Evolutionary conservation across 495 filamentous ascomycete genomes (phyloP).

Genomic region (Penicillium crystallinum): DNA sequence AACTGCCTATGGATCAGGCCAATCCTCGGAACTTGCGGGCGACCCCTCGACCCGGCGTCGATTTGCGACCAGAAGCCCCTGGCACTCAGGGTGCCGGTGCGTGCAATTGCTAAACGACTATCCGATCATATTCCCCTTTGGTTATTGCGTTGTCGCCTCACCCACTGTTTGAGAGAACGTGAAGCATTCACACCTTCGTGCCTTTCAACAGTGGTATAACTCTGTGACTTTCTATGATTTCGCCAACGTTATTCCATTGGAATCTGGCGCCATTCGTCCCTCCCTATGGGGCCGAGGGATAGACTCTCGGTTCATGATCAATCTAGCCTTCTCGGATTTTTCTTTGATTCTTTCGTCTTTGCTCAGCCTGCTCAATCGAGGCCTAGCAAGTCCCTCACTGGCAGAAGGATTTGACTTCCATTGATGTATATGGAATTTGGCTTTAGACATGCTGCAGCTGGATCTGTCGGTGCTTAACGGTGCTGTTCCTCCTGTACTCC

Average conservation of each 20-base stretch:
- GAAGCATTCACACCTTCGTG: neutral
- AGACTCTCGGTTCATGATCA: slow-evolving; percentile 11
- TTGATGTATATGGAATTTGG: slow-evolving; percentile 29
- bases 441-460: slow-evolving; percentile 34
- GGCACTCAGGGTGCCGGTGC: slow-evolving; percentile 67
- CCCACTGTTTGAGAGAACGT: neutral
- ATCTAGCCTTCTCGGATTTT: slow-evolving; percentile 18
- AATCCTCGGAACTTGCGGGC: slow-evolving; percentile 76
- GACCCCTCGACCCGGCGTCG: slow-evolving; percentile 73
- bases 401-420: slow-evolving; percentile 13
- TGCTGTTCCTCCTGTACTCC: slow-evolving; percentile 21
- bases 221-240: slow-evolving; percentile 10
- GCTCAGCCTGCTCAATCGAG: slow-evolving; percentile 7
- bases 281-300: slow-evolving; percentile 8
- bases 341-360: slow-evolving; percentile 17
- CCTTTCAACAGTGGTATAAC: neutral
- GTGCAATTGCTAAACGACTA: slow-evolving; percentile 63
- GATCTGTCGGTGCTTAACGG: slow-evolving; percentile 20
- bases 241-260: slow-evolving; percentile 1
- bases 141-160: neutral
- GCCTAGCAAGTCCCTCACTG: slow-evolving; percentile 6
- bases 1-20: slow-evolving; percentile 90
- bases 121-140: neutral
- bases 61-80: slow-evolving; percentile 69
- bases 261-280: slow-evolving; percentile 1